phyloP scores from a whole-genome alignment of 2,329 filamentous ascomycete genomes.

The Ophiocordyceps camponoti-floridani region DNA sequence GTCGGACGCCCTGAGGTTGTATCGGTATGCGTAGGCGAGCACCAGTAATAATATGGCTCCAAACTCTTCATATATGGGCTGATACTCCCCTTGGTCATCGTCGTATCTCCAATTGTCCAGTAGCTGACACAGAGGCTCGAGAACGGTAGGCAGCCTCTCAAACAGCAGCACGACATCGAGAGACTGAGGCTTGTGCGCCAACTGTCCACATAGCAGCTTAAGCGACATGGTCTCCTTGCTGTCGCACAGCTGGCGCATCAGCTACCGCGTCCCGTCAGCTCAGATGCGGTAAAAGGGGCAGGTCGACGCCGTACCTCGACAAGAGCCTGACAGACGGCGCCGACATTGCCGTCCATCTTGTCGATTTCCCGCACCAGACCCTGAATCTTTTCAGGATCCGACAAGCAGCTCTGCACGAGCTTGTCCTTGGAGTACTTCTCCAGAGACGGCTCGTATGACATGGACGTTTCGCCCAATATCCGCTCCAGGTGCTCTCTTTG shows the following conservation, averaged over 20 bases:
- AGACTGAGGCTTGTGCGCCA: constrained; percentile 54
- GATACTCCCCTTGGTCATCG: constrained; percentile 68
- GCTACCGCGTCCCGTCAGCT: constrained; percentile 18
- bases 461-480: constrained; percentile 68
- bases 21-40: constrained; percentile 58
- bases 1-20: constrained; percentile 45
- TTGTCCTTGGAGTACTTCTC: constrained; percentile 63
- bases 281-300: not conserved
- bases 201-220: constrained; percentile 51
- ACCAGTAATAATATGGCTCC: constrained; percentile 58
- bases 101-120: constrained; percentile 69
- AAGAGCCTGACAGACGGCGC: constrained; percentile 64
- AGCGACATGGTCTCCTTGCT: constrained; percentile 68
- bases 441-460: constrained; percentile 57
- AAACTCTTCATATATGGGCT: constrained; percentile 76
- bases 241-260: constrained; percentile 49
- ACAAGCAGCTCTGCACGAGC: constrained; percentile 59
- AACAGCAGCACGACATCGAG: constrained; percentile 65
- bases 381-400: constrained; percentile 58
- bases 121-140: constrained; percentile 56
- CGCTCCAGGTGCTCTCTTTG: constrained; percentile 59
- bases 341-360: constrained; percentile 80
- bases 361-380: constrained; percentile 68
- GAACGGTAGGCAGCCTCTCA: constrained; percentile 47
- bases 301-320: constrained; percentile 35